Base-by-base conservation (phyloP, 768 basidiomycete genomes). In the Boletus bicolor region DNA sequence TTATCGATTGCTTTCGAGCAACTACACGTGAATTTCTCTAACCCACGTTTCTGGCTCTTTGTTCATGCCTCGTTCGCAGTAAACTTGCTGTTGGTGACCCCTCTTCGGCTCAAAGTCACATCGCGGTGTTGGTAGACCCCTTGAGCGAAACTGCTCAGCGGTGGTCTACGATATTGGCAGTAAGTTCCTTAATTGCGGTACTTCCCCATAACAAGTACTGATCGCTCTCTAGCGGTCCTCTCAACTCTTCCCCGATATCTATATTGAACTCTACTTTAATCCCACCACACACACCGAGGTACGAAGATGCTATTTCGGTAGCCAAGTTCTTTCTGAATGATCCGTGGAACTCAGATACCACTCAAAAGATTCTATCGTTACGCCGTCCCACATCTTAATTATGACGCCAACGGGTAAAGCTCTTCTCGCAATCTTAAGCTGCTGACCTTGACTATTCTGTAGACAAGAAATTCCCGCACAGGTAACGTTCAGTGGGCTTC, bases 361-460 rank as follows among this genome's bases (percentile, higher is more conserved):
- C 73, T 98, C 42, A 98, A 97, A 70, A 82, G 87, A 17, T 98
- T 98, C 76, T 98, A 97, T 69, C 87, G 90, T 7, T 92, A 87
- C 50, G 72, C 93, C 5, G 66, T 75, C 2, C 77, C 84, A 2
- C 68, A 72, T 4, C 73, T 88, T 14, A 54, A 68, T 0, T 98
- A 93, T 66, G 83, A 91, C 57, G 73, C 80, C 17, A 69, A 81
- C 38, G 90, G 92, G 91, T 93, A 67, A 36, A 21, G 44, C 4
- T 43, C 7, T 41, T 24, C 10, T 4, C 35, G 36, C 24, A 8
- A 36, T 41, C 49, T 12, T 46, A 26, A n/a, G 37, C 14, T 45
- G 38, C 37, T 39, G 14, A 2, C 1, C 2, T 3, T 64, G 42
- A 68, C 21, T 34, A 6, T 41, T 41, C 36, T 39, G n/a, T 41